These are phyloP conservation scores for Casuarina glauca DNA, from an alignment of 306 rosid species.

Conservation along the genomic window DNA sequence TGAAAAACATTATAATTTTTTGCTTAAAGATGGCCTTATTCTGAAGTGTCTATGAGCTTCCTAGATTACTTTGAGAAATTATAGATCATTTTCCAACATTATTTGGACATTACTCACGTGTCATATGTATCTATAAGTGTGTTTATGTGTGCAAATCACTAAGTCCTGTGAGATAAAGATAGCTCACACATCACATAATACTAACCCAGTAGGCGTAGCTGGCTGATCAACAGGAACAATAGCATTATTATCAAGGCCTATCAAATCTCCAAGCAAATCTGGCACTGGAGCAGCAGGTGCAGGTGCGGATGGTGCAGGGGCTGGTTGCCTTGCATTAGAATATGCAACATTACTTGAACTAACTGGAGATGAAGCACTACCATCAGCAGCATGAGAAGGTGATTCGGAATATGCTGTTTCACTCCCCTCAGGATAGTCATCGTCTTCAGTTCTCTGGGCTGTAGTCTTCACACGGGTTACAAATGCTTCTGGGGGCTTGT, in stretches of 20 bases:
- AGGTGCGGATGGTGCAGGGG: conserved; percentile 48
- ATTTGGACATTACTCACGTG: background rate
- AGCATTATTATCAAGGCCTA: conserved; percentile 79
- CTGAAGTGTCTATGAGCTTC: background rate
- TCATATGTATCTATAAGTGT: too few relatives aligned
- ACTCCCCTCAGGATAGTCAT: conserved; percentile 84
- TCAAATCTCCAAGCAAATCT: conserved; percentile 94
- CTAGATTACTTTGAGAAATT: background rate
- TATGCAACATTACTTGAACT: conserved; percentile 44
- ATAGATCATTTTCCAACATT: background rate
- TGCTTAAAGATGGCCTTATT: background rate
- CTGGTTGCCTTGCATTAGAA: conserved; percentile 50
- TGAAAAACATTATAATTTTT: background rate
- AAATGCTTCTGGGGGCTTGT: conserved; percentile 54
- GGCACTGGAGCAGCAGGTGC: conserved; percentile 72
- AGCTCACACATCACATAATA: conserved; percentile 12
- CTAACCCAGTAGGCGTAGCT: conserved; percentile 80
- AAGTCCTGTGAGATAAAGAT: conserved; percentile 5
- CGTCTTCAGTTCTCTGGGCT: conserved; percentile 76
- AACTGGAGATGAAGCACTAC: conserved; percentile 59
- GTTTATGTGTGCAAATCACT: too few relatives aligned
- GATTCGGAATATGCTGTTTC: conserved; percentile 79
- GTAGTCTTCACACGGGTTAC: conserved; percentile 72
- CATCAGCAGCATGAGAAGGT: conserved; percentile 51
- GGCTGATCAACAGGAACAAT: conserved; percentile 78